Base-by-base conservation (phyloP, 169 alveolate genomes). In the Plasmodium vinckei region DNA sequence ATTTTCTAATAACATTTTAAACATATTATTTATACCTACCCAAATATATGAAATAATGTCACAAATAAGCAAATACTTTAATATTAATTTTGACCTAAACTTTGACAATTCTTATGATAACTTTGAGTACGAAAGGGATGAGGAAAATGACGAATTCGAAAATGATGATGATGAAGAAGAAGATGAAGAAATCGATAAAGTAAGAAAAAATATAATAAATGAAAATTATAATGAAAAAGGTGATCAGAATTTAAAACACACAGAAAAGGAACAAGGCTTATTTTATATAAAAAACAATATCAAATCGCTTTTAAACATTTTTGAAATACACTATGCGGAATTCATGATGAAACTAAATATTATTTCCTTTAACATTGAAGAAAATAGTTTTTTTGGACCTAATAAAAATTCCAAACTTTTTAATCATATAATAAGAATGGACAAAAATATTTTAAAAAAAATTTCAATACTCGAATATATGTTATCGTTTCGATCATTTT, bases 281-380 rank as follows among this genome's bases (percentile, higher is more conserved):
- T 86, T 71, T 60, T 86, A 64, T 27, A 71, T 86, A 86, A 68
- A 86, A 39, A 86, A 72, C 23, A 65, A 86, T 64, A 70, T 86
- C 69, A 86, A 68, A 70, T 19, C 59, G 4, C 73, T 86, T 59
- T 60, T 68, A 86, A 57, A 71, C 13, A 47, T 86, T 5, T 86
- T 86, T 19, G 87, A 86, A 57, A 69, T 86, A n/a, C 86, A 86
- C 47, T 86, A 44, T 56, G 10, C 84, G 9, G 91, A 86, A 47
- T 86, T 86, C 60, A 72, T 86, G 73, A 70, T 49, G 56, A 86
- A 86, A 47, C 57, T 86, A 86, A 86, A 86, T 51, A 60, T 86
- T 47, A 71, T 86, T 59, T 86, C 91, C 51, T 68, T 86, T 72
- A 86, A 86, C 71, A 64, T 47, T 1, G 84, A 86, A 39, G 75